Evolutionary conservation across 192 early-diverging fungal species (phyloP).

Genomic region (Gamsiella multidivaricata): DNA sequence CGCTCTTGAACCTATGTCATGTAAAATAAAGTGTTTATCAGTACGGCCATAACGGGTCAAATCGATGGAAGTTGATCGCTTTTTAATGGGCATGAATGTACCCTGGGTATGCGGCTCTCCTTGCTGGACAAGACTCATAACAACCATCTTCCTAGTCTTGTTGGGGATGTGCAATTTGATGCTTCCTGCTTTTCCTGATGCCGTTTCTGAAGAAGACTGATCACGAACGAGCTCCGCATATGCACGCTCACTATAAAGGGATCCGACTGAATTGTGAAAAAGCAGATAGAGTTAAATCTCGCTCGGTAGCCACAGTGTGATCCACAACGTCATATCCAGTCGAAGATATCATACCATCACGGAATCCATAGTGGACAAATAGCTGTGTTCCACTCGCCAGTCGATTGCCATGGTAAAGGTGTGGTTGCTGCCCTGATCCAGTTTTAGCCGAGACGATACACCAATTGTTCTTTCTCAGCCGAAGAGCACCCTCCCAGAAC

Average conservation of each 20-base stretch:
- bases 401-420: slow-evolving; percentile 3
- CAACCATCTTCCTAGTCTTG: slow-evolving; percentile 27
- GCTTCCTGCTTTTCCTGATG: slow-evolving; percentile 9
- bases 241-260: slow-evolving; percentile 27
- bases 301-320: too few relatives aligned
- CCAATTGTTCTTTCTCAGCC: slow-evolving; percentile 49
- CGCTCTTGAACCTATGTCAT: neutral
- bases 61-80: too few relatives aligned
- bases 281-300: neutral
- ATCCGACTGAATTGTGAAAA: slow-evolving; percentile 21
- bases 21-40: neutral
- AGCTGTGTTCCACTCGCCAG: slow-evolving; percentile 31
- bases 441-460: slow-evolving; percentile 38
- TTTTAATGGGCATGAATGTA: too few relatives aligned
- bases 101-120: slow-evolving; percentile 16
- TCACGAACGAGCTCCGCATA: slow-evolving; percentile 38
- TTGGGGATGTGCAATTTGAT: slow-evolving; percentile 39
- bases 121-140: slow-evolving; percentile 42
- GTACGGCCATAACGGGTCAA: too few relatives aligned
- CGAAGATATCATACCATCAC: slow-evolving; percentile 51
- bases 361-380: slow-evolving; percentile 48
- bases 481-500: slow-evolving; percentile 43
- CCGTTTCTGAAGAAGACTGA: slow-evolving; percentile 4
- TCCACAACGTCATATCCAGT: too few relatives aligned
- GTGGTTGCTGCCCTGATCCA: neutral